Percentiles rank a stretch among this genome's conserved stretches.
These are phyloP conservation scores for Fusarium incarnatum DNA, from an alignment of 2,329 filamentous ascomycete genomes.

Conservation along the genomic window DNA sequence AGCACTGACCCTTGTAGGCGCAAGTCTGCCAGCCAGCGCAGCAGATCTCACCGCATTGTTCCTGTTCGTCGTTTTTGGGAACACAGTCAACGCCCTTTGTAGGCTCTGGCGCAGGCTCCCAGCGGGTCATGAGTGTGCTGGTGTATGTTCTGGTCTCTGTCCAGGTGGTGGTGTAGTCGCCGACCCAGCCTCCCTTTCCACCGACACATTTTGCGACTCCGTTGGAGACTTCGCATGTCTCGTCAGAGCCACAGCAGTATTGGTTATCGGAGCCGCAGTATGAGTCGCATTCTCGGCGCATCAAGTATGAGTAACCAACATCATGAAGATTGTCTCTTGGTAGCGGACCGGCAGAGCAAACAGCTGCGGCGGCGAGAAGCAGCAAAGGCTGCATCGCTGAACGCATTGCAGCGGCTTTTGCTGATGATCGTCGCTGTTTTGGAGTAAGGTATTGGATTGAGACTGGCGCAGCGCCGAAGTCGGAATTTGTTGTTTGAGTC, in stretches of 20 bases:
- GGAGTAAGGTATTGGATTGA: not conserved
- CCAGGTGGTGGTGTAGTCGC: slow-evolving; percentile 67
- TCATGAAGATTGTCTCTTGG: slow-evolving; percentile 63
- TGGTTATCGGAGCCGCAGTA: slow-evolving; percentile 67
- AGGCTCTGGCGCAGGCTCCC: slow-evolving; percentile 58
- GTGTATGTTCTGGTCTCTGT: slow-evolving; percentile 71
- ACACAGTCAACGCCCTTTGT: slow-evolving; percentile 62
- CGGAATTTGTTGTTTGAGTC: slow-evolving; percentile 19
- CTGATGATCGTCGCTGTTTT: slow-evolving; percentile 9
- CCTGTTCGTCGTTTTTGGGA: slow-evolving; percentile 64
- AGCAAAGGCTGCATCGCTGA: slow-evolving; percentile 50
- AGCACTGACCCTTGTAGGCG: slow-evolving; percentile 68
- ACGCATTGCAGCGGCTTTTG: slow-evolving; percentile 39
- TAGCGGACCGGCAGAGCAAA: slow-evolving; percentile 59
- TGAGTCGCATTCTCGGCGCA: slow-evolving; percentile 61
- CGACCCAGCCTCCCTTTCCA: slow-evolving; percentile 50
- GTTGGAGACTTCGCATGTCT: slow-evolving; percentile 64
- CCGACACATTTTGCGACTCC: slow-evolving; percentile 63
- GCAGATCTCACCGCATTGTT: slow-evolving; percentile 75
- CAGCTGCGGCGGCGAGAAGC: slow-evolving; percentile 53
- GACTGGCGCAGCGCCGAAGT: slow-evolving; percentile 17
- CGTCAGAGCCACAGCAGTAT: slow-evolving; percentile 64
- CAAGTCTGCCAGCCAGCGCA: slow-evolving; percentile 79
- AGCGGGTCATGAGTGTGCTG: slow-evolving; percentile 66
- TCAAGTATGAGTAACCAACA: slow-evolving; percentile 62